Evolutionary conservation across 2,329 filamentous ascomycete genomes (phyloP), one percentile per base, ranked within the genome.

Genomic region (Fusarium globosum): DNA sequence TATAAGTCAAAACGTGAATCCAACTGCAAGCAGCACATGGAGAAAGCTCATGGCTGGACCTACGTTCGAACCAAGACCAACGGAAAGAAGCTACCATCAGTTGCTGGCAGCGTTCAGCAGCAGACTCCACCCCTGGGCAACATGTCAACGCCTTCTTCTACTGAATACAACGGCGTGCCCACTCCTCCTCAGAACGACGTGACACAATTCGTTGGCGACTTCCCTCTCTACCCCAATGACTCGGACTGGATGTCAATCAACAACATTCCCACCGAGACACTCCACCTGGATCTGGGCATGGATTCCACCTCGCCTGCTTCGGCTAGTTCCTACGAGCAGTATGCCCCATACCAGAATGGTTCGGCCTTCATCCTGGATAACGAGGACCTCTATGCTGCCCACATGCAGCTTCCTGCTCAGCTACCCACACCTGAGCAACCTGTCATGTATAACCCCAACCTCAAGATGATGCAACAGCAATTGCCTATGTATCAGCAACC

Each of bases 1-100:
- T 98, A 98, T 86, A 93, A 94, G 79, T 97, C 95, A 16, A 98
- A 98, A 87, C 92, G 95, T 67, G 93, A 97, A 85, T 96, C 93
- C 72, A 98, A 98, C 83, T 97, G 94, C 89, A 98, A 98, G 82
- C 96, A 98, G 83, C 95, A 98, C 84, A 98, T 98, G 95, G 96
- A 98, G 86, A 98, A 98, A 83, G 93, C 94, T 2, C 95, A 98
- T 79, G 92, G 92, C 66, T 97, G 94, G 93, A 87, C 88, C n/a
- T 98, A 98, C 77, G 88, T 95, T 62, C 93, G 96, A 73, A 96
- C 94, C 68, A 98, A 98, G 88, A 95, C 93, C 82, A 97, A 97
- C 79, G 93, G 93, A 80, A 94, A 93, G 84, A 90, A 88, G 81
- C 75, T 78, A 42, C 76, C 80, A 64, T 82, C 80, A 75, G 84